A percentile compares a stretch with the other conserved stretches of the same genome.
Conservation (phyloP, 345 rosid species). For the Ceriops tagal region DNA sequence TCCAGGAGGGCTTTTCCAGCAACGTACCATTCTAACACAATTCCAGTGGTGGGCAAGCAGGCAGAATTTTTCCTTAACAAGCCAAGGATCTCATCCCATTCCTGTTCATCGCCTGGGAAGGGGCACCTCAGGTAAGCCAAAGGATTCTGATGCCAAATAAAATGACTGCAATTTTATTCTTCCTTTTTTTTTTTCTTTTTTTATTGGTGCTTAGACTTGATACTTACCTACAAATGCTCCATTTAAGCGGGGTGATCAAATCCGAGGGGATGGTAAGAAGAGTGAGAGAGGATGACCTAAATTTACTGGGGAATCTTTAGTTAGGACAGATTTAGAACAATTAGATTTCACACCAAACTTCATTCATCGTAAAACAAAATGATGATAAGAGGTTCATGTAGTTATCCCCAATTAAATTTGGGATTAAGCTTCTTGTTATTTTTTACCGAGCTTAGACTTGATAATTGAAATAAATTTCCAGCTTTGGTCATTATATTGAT, state of each 20-base stretch:
- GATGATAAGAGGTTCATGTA: too few relatives aligned
- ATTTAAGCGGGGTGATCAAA: too few relatives aligned
- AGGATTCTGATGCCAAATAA: neutral
- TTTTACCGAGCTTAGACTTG: neutral
- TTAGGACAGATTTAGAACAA: too few relatives aligned
- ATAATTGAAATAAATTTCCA: neutral
- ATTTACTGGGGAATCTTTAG: too few relatives aligned
- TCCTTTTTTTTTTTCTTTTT: neutral
- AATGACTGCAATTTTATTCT: neutral
- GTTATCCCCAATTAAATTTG: too few relatives aligned
- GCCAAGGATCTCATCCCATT: constrained; percentile 51
- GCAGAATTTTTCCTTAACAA: constrained; percentile 25
- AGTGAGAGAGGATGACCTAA: too few relatives aligned
- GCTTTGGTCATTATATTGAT: neutral
- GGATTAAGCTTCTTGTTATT: neutral
- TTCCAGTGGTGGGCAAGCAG: constrained; percentile 59
- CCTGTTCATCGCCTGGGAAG: constrained; percentile 93
- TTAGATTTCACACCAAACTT: too few relatives aligned
- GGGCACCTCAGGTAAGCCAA: constrained; percentile 75
- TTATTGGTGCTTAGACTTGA: too few relatives aligned
- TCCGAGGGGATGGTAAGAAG: too few relatives aligned
- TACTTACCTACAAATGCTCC: too few relatives aligned
- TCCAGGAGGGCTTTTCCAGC: constrained; percentile 95
- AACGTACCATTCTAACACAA: constrained; percentile 72
- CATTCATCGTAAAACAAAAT: too few relatives aligned